Conservation (phyloP, 139 green algal genomes). For the Axilococcus clingmanii region DNA sequence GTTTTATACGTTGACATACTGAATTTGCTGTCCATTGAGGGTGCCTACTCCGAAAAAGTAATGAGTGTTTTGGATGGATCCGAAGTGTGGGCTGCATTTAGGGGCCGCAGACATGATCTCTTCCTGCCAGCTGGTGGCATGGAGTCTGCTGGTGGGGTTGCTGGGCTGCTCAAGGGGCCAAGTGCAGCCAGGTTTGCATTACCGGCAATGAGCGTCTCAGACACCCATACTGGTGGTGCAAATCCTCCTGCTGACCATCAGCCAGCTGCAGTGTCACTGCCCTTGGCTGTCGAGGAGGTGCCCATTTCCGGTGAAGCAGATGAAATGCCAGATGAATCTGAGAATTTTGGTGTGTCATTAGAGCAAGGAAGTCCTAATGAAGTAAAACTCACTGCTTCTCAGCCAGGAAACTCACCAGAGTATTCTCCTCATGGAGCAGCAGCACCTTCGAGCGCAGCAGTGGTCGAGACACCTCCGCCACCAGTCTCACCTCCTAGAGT, state of each 20-base stretch:
- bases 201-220: constrained; percentile 21
- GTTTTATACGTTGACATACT: constrained; percentile 74
- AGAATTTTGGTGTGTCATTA: too few species aligned
- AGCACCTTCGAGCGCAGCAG: neutral
- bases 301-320: too few species aligned
- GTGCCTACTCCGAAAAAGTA: constrained; percentile 24
- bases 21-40: constrained; percentile 46
- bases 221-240: neutral
- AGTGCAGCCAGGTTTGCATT: constrained; percentile 51
- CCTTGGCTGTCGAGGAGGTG: neutral
- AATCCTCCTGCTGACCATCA: neutral
- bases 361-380: too few species aligned
- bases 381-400: too few species aligned
- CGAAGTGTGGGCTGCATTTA: constrained; percentile 68
- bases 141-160: constrained; percentile 40
- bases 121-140: constrained; percentile 63
- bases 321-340: too few species aligned
- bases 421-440: neutral
- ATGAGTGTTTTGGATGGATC: constrained; percentile 38
- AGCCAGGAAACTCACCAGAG: neutral
- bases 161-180: constrained; percentile 50
- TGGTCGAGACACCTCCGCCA: neutral
- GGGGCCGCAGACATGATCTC: constrained; percentile 68
- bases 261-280: neutral
- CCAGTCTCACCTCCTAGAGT: neutral